Evolutionary conservation across 1,284 basidiomycete species (phyloP).

Genomic region (Cystobasidiaceae sp.): DNA sequence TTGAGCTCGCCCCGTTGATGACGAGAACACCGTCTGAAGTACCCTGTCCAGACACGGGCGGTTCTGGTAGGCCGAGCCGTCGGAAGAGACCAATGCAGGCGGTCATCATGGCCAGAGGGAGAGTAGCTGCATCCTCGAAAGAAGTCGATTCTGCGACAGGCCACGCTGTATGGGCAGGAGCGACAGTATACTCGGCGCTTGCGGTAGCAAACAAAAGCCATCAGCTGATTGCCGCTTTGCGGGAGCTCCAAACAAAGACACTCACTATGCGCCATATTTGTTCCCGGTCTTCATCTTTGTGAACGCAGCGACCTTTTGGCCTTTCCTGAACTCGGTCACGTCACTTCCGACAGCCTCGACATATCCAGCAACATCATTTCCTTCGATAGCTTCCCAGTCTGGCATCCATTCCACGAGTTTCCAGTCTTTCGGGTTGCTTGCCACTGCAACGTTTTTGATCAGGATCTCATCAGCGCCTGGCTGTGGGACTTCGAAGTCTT

Average conservation of each 20-base stretch:
- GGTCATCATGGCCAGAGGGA: conserved; percentile 46
- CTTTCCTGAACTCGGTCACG: conserved; percentile 41
- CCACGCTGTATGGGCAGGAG: conserved; percentile 40
- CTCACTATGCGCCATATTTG: conserved; percentile 44
- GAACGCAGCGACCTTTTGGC: conserved; percentile 43
- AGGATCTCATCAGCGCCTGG: conserved; percentile 43
- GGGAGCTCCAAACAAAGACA: conserved; percentile 5
- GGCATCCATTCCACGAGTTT: conserved; percentile 38
- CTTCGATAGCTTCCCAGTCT: conserved; percentile 38
- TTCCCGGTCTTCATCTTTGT: conserved; percentile 33
- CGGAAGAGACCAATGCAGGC: conserved; percentile 43
- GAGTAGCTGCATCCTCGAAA: conserved; percentile 46
- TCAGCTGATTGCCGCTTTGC: neutral
- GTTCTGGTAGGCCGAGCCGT: conserved; percentile 16
- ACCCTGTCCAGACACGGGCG: neutral
- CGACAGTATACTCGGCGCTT: conserved; percentile 38
- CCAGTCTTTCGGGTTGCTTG: conserved; percentile 47
- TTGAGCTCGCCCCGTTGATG: conserved; percentile 46
- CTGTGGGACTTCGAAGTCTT: conserved; percentile 26
- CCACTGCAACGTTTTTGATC: conserved; percentile 46
- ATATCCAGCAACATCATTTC: conserved; percentile 44
- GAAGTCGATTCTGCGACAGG: conserved; percentile 37
- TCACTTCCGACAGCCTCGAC: conserved; percentile 40
- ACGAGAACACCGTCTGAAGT: conserved; percentile 36
- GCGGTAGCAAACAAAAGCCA: neutral